A percentile compares a stretch with the other conserved stretches of the same genome.
These are phyloP conservation scores for Lactarius sanguifluus DNA, from an alignment of 768 basidiomycete genomes.

Conservation along the genomic window DNA sequence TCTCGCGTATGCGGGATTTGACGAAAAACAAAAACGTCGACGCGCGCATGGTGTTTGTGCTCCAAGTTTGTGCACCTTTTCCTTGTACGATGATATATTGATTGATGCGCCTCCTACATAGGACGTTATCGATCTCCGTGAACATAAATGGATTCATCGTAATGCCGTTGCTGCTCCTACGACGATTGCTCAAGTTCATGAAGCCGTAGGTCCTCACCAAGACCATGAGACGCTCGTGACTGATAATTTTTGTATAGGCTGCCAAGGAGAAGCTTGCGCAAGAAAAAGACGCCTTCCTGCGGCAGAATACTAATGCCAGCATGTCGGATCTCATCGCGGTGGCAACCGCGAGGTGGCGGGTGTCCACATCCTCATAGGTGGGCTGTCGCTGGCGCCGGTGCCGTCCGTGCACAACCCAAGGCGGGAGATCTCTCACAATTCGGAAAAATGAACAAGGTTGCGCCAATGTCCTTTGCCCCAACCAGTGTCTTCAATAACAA, in stretches of 20 bases:
- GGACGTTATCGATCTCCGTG: constrained; percentile 90
- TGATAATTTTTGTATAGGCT: constrained; percentile 47
- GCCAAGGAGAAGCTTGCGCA: constrained; percentile 80
- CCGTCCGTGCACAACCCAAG: constrained; percentile 60
- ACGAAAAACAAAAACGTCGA: constrained; percentile 70
- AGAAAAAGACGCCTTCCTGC: constrained; percentile 68
- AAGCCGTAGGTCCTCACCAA: constrained; percentile 56
- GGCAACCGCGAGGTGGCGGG: constrained; percentile 59
- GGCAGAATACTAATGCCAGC: constrained; percentile 50
- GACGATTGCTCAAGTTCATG: constrained; percentile 87
- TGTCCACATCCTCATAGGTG: constrained; percentile 82
- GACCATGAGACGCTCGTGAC: background rate
- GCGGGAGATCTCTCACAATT: constrained; percentile 86
- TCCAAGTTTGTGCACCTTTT: constrained; percentile 61
- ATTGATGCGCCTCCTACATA: constrained; percentile 36
- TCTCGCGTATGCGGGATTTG: constrained; percentile 84
- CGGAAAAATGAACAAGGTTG: constrained; percentile 74
- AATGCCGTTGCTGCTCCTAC: constrained; percentile 73
- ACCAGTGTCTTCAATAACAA: constrained; percentile 78
- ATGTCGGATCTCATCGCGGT: constrained; percentile 94
- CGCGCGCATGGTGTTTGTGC: constrained; percentile 92
- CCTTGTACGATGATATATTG: constrained; percentile 6
- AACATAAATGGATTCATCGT: constrained; percentile 76
- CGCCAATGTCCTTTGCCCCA: constrained; percentile 78
- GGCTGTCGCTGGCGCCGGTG: constrained; percentile 43